These are phyloP conservation scores for Aspergillus carlsbadensis DNA, from an alignment of 495 filamentous ascomycete species.

Conservation along the genomic window DNA sequence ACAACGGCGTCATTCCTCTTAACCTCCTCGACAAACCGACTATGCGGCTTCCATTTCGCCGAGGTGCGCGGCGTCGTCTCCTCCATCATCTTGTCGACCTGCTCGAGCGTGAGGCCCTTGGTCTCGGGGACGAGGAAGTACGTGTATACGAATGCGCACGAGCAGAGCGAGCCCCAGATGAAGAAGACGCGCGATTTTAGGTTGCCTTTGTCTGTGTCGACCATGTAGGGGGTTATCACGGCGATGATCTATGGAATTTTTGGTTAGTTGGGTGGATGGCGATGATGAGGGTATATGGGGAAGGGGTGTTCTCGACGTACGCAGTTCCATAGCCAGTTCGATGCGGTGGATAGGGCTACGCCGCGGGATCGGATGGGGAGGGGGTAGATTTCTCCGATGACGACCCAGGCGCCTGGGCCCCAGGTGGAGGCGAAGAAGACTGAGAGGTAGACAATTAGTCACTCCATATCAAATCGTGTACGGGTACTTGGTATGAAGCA, in stretches of 20 bases:
- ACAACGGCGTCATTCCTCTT: slow-evolving; percentile 29
- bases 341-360: slow-evolving; percentile 76
- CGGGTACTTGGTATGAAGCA: too few species aligned
- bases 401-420: slow-evolving; percentile 75
- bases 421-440: slow-evolving; percentile 75
- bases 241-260: slow-evolving; percentile 51
- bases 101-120: slow-evolving; percentile 86
- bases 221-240: slow-evolving; percentile 78
- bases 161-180: slow-evolving; percentile 76
- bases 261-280: too few species aligned
- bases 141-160: slow-evolving; percentile 63
- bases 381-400: slow-evolving; percentile 86
- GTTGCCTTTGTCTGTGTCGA: slow-evolving; percentile 63
- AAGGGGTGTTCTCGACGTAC: too few species aligned
- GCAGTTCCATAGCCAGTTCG: slow-evolving; percentile 87
- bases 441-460: not conserved
- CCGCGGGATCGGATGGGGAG: slow-evolving; percentile 79
- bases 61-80: slow-evolving; percentile 76
- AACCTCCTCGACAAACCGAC: slow-evolving; percentile 68
- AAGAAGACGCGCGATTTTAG: slow-evolving; percentile 80
- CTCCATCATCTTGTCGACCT: slow-evolving; percentile 89
- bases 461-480: too few species aligned
- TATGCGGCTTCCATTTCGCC: slow-evolving; percentile 68
- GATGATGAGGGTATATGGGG: too few species aligned
- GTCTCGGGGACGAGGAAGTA: slow-evolving; percentile 84